These are phyloP conservation scores for Diplodia intermedia DNA, from an alignment of 2,329 filamentous ascomycete species.

Conservation along the genomic window DNA sequence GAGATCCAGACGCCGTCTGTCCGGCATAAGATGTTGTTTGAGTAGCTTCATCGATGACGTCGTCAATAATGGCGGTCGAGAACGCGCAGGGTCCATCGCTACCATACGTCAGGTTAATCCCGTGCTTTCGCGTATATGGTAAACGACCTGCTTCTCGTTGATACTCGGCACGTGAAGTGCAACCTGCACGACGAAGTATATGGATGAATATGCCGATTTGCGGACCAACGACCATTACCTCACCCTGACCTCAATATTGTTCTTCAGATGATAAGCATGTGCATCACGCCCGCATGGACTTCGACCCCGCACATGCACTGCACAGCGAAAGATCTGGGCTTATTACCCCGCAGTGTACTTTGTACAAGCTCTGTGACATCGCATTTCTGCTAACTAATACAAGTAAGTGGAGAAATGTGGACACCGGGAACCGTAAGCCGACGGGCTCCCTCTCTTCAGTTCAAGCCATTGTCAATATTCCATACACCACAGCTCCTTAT, in stretches of 20 bases:
- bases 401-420: too few species aligned
- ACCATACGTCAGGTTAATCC: not conserved
- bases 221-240: not conserved
- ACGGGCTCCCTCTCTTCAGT: too few species aligned
- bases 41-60: not conserved
- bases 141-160: not conserved
- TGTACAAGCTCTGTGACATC: too few species aligned
- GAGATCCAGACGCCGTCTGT: not conserved
- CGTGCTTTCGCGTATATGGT: not conserved
- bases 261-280: not conserved
- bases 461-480: too few species aligned
- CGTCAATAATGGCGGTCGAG: not conserved
- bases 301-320: not conserved
- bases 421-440: too few species aligned
- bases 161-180: not conserved
- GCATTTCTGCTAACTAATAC: too few species aligned
- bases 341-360: too few species aligned
- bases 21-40: not conserved
- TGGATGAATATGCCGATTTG: too few species aligned
- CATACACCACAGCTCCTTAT: too few species aligned
- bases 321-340: not conserved
- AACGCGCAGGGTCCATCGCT: not conserved
- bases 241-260: not conserved
- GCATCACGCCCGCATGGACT: not conserved
- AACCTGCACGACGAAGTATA: not conserved